Evolutionary conservation across 495 filamentous ascomycete genomes (phyloP).

Genomic region (Acidomyces sp.): DNA sequence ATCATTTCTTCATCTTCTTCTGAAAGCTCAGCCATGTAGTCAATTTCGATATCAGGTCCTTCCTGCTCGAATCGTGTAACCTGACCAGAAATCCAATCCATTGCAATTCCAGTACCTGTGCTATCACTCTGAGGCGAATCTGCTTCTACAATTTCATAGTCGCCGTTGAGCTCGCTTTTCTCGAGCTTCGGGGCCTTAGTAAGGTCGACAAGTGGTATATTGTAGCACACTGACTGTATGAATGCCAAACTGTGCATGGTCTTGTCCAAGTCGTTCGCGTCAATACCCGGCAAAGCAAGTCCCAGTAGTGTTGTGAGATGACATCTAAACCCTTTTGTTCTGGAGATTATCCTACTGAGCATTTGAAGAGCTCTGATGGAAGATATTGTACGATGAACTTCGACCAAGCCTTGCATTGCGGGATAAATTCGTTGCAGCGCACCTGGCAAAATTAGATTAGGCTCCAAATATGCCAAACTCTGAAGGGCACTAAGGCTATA

Average conservation of each 20-base stretch:
- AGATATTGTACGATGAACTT: constrained; percentile 92
- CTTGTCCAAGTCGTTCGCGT: constrained; percentile 96
- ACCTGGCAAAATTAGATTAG: constrained; percentile 81
- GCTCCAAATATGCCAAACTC: constrained; percentile 78
- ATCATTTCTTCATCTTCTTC: constrained; percentile 84
- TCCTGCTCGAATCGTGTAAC: constrained; percentile 87
- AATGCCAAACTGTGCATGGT: constrained; percentile 87
- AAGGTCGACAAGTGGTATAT: constrained; percentile 78
- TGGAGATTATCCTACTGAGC: constrained; percentile 75
- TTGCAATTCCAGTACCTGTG: constrained; percentile 48
- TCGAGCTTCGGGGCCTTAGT: constrained; percentile 36
- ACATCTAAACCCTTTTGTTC: constrained; percentile 83
- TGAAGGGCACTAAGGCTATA: constrained; percentile 85
- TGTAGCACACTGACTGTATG: constrained; percentile 88
- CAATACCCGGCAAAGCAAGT: constrained; percentile 84
- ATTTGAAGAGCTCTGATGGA: constrained; percentile 82
- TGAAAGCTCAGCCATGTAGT: constrained; percentile 69
- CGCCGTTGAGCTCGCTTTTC: constrained; percentile 18
- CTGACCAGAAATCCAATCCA: constrained; percentile 86
- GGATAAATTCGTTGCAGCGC: constrained; percentile 94
- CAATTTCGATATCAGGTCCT: constrained; percentile 66
- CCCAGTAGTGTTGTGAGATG: constrained; percentile 88
- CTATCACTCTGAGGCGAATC: constrained; percentile 30
- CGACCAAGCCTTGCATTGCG: constrained; percentile 86
- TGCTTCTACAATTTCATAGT: constrained; percentile 42